Conservation (phyloP, 1,284 basidiomycete species). For the Violaceomyces palustris region DNA sequence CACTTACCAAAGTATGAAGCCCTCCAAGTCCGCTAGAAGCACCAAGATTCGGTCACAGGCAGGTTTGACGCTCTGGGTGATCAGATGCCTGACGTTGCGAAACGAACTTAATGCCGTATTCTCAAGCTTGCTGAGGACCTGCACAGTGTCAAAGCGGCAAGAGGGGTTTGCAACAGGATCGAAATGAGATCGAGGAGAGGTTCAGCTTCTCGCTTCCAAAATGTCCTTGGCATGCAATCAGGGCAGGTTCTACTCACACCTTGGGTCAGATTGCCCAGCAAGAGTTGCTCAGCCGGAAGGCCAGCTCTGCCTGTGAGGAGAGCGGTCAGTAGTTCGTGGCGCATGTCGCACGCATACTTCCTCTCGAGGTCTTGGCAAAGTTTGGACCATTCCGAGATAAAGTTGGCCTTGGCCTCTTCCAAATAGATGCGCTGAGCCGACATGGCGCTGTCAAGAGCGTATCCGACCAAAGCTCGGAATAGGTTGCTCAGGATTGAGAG, state of each 20-base stretch:
- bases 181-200: too few relatives aligned
- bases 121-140: too few relatives aligned
- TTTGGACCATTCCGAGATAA: conserved; percentile 27
- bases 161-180: too few relatives aligned
- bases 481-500: conserved; percentile 14
- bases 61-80: too few relatives aligned
- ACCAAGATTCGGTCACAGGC: too few relatives aligned
- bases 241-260: too few relatives aligned
- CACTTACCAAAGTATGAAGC: too few relatives aligned
- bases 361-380: conserved; percentile 18
- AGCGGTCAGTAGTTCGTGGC: conserved; percentile 30
- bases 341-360: conserved; percentile 32
- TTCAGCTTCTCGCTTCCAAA: neutral
- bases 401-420: conserved; percentile 12
- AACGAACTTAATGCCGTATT: too few relatives aligned
- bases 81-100: too few relatives aligned
- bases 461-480: conserved; percentile 24
- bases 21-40: too few relatives aligned
- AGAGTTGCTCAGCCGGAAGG: conserved; percentile 33
- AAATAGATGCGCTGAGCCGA: conserved; percentile 14
- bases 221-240: too few relatives aligned
- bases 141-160: too few relatives aligned
- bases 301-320: conserved; percentile 29
- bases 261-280: conserved; percentile 36
- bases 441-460: conserved; percentile 20